A percentile compares a stretch with the other conserved stretches of the same genome.
phyloP scores from a whole-genome alignment of 2,329 filamentous ascomycete genomes.

The Aureobasidium mangrovei region DNA sequence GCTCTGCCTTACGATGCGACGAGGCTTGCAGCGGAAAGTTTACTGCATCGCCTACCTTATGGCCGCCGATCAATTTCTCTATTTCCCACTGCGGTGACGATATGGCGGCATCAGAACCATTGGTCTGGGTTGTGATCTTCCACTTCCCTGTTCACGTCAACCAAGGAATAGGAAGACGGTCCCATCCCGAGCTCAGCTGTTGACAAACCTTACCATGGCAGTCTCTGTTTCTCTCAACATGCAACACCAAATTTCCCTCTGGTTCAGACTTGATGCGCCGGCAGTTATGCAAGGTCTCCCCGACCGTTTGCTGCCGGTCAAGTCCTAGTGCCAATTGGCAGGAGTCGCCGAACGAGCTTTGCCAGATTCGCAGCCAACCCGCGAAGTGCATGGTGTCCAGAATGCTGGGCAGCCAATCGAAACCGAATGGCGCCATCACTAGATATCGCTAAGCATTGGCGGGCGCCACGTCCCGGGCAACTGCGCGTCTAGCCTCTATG shows the following conservation, averaged over 20 bases:
- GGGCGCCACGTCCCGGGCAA: background rate
- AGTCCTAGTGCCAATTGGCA: slow-evolving; percentile 12
- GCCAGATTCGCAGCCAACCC: background rate
- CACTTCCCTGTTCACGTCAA: background rate
- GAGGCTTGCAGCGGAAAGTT: slow-evolving; percentile 8
- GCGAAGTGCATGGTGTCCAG: background rate
- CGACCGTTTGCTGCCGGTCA: slow-evolving; percentile 12
- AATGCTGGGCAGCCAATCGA: background rate
- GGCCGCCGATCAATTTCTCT: slow-evolving; percentile 1
- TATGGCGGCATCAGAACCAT: slow-evolving; percentile 1
- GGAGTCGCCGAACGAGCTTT: slow-evolving; percentile 4
- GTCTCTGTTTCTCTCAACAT: background rate
- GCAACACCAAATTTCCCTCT: slow-evolving; percentile 7
- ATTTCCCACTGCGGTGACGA: background rate
- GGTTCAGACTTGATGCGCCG: slow-evolving; percentile 6
- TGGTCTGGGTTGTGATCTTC: background rate
- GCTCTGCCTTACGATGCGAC: slow-evolving; percentile 6
- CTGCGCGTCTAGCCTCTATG: slow-evolving; percentile 1
- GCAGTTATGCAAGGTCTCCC: slow-evolving; percentile 5
- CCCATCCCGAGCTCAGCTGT: too few species aligned
- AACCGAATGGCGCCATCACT: slow-evolving; percentile 8
- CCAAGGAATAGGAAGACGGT: background rate
- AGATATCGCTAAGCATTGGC: background rate
- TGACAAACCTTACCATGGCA: too few species aligned
- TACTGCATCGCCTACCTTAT: background rate